Evolutionary conservation across 495 filamentous ascomycete genomes (phyloP).

Genomic region (Sporormia fimetaria): DNA sequence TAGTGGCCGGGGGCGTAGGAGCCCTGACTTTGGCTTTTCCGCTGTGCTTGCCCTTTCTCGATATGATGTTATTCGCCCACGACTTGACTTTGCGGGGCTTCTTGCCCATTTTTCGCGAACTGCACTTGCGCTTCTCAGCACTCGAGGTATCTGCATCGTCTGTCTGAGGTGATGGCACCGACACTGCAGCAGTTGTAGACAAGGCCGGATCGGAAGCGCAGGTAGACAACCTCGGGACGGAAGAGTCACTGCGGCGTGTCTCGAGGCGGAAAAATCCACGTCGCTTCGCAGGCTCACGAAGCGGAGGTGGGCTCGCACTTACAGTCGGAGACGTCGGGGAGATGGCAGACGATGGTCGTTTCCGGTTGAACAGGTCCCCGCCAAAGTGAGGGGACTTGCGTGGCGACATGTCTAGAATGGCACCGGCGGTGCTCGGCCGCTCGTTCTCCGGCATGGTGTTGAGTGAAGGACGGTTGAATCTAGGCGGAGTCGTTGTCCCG

Average conservation of each 20-base stretch:
- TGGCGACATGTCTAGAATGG: conserved; percentile 35
- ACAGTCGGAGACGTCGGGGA: conserved; percentile 15
- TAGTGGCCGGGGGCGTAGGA: conserved; percentile 19
- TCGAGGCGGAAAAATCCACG: conserved; percentile 25
- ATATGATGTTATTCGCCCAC: conserved; percentile 69
- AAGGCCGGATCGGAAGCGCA: conserved; percentile 20
- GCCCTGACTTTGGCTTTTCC: conserved; percentile 15
- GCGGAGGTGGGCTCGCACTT: conserved; percentile 17
- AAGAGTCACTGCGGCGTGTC: conserved; percentile 15
- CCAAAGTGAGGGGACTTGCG: conserved; percentile 8
- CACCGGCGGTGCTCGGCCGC: conserved; percentile 45
- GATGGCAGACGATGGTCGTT: conserved; percentile 27
- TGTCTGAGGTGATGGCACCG: conserved; percentile 13
- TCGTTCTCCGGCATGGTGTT: conserved; percentile 31
- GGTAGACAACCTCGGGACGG: conserved; percentile 2
- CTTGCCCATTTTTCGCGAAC: conserved; percentile 45
- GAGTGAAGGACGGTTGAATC: conserved; percentile 27
- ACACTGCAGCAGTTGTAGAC: conserved; percentile 7
- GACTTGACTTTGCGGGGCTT: conserved; percentile 69
- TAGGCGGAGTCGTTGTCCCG: conserved; percentile 29
- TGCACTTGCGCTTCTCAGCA: conserved; percentile 11
- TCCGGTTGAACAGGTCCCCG: conserved; percentile 22
- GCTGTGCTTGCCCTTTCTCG: conserved; percentile 43
- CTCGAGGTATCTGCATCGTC: conserved; percentile 6
- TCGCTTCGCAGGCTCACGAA: conserved; percentile 22